Evolutionary conservation across 108 stramenopile species (phyloP), one percentile per base, ranked within the genome.

Genomic region (Aurantiochytrium sp.): DNA sequence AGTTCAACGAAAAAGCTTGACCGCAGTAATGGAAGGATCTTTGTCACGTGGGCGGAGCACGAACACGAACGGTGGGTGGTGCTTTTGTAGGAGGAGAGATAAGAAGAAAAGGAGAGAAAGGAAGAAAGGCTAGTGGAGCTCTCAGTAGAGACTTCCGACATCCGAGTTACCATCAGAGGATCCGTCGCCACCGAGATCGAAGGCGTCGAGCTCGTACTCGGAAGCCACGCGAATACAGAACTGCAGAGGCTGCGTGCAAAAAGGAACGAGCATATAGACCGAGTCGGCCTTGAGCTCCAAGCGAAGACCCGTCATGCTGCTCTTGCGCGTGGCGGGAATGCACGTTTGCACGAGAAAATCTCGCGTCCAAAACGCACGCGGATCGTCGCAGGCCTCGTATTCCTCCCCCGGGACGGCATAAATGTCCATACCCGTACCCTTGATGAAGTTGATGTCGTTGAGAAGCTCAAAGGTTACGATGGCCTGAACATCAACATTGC

Each of bases 381-480:
- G 76, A 35, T 83, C 76, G 28, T 83, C 76, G 28, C 76, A 83
- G 49, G 76, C 76, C 51, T 83, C 76, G 51, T 83, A 83, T 2
- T 83, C 76, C 23, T 83, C 76, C 3, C 76, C 76, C 19, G 45
- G 45, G 3, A 83, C 76, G 25, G 51, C 76, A 23, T 83, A 83
- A 83, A 83, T 23, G 12, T 83, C 76, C 76, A 83, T 47, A 6
- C 76, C 76, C 14, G 76, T 83, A 6, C 76, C 76, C 76, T 83
- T 53, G 45, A 83, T 83, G 23, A 53, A 83, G 28, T 83, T 83
- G n/a, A 83, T 83, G 23, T 83, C 76, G 28, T 83, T 83, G 76
- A 83, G 76, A 12, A 83, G 76, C 76, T 83, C 76, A 83, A 83
- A 83, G 25, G 49, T 83, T 6, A 83, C 51, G 51, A 83, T 35